These are phyloP conservation scores for Saksenaea oblongispora DNA, from an alignment of 371 early-diverging fungal genomes.

Conservation along the genomic window DNA sequence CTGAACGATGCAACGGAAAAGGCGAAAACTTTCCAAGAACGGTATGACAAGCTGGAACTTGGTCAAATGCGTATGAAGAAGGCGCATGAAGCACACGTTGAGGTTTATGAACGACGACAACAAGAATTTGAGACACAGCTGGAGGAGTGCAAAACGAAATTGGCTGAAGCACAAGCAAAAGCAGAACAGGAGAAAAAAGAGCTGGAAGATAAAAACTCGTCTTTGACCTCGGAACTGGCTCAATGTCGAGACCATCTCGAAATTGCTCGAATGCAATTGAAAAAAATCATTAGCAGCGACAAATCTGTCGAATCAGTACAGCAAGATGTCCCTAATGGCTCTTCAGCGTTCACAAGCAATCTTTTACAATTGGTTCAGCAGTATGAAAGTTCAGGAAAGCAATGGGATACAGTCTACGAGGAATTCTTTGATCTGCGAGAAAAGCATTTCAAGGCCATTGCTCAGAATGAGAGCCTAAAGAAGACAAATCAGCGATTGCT, in stretches of 20 bases:
- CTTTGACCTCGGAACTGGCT: constrained; percentile 6
- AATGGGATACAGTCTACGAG: constrained; percentile 24
- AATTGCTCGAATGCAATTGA: constrained; percentile 12
- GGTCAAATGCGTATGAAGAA: constrained; percentile 8
- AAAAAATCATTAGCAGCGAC: background rate
- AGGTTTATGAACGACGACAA: constrained; percentile 17
- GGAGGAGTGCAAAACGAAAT: constrained; percentile 1
- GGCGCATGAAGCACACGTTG: constrained; percentile 14
- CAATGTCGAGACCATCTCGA: constrained; percentile 12
- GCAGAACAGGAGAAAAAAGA: constrained; percentile 7
- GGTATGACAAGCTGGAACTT: constrained; percentile 15
- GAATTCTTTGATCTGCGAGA: constrained; percentile 22
- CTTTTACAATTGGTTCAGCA: constrained; percentile 16
- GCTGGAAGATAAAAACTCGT: constrained; percentile 13
- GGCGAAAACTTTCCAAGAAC: constrained; percentile 9
- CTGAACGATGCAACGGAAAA: constrained; percentile 7
- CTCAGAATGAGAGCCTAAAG: constrained; percentile 11
- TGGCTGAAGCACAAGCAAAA: constrained; percentile 10
- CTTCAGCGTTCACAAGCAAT: constrained; percentile 10
- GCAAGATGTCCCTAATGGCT: background rate
- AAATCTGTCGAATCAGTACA: background rate
- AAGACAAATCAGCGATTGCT: constrained; percentile 7
- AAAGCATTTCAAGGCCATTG: constrained; percentile 3
- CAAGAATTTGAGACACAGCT: constrained; percentile 12
- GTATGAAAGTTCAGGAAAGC: constrained; percentile 21